Evolutionary conservation across 116 monocot genomes (phyloP), one percentile per base, ranked within the genome.

Genomic region (Papilionanthe hybrid): DNA sequence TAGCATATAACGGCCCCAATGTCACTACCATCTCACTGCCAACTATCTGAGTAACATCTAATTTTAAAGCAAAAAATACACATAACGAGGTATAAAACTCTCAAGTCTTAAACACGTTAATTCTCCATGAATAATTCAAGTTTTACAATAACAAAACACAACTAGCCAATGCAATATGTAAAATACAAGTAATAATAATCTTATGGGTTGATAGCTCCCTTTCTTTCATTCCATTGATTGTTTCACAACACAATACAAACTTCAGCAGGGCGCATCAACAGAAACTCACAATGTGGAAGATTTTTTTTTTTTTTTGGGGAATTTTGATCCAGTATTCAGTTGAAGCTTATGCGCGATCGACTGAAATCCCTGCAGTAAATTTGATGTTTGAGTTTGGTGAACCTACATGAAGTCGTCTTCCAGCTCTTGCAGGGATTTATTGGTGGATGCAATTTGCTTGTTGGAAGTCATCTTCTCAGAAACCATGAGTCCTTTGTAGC

Each of bases 381-480:
- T 4, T 12, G 37, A 17, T 7, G 5, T 20, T 44, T 42, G 9
- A 22, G 73, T 44, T 43, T 44, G 73, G 22, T 10, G 73, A 43
- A 73, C 5, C 73, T 78, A 98, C 95, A 98, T 94, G 83, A 98
- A 98, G 82, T 98, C 98, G 6, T 98, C 98, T 76, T 98, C 98
- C 45, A 98, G 85, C 79, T 98, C 95, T 80, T 98, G 91, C 75
- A 93, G 69, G 72, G 93, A 87, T 79, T 98, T 98, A 20, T 79
- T 88, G 19, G 86, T 79, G 6, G 98, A 86, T 9, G 98, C 98
- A 55, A 98, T 86, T 79, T 98, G 87, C 81, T 93, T 95, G 85
- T 95, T 98, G 10, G 98, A 93, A 0, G 98, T 94, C 98, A 98
- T 98, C 81, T 98, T 98, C 75, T 94, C 98, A 0, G 94, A 85